These are phyloP conservation scores for Rutstroemia sp. DNA, from an alignment of 2,329 filamentous ascomycete species.

Conservation along the genomic window DNA sequence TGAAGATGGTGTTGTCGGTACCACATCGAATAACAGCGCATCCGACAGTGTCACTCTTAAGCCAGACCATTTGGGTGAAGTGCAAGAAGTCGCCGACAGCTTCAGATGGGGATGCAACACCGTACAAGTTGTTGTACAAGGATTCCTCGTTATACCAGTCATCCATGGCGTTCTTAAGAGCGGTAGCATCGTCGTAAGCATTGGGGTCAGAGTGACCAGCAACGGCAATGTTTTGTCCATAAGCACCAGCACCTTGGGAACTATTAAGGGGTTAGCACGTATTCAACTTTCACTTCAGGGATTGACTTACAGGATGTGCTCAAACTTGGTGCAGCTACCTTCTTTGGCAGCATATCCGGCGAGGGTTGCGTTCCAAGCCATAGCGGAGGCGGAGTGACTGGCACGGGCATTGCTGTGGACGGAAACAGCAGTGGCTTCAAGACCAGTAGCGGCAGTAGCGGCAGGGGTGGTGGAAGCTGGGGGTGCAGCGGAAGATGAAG, in stretches of 20 bases:
- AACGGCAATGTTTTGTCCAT: constrained; percentile 87
- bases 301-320: constrained; percentile 63
- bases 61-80: constrained; percentile 71
- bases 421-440: constrained; percentile 15
- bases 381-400: constrained; percentile 64
- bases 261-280: constrained; percentile 27
- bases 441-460: constrained; percentile 9
- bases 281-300: too few relatives aligned
- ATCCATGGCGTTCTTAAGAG: constrained; percentile 60
- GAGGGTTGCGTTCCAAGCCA: constrained; percentile 60
- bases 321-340: constrained; percentile 62
- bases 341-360: constrained; percentile 55
- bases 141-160: constrained; percentile 81
- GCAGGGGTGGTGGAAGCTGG: neutral
- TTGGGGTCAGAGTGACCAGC: constrained; percentile 34
- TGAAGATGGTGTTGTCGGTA: constrained; percentile 39
- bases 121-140: constrained; percentile 52
- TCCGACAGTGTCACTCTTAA: constrained; percentile 51
- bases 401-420: constrained; percentile 76
- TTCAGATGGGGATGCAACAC: constrained; percentile 45
- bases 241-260: constrained; percentile 51
- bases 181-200: constrained; percentile 43
- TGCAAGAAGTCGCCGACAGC: constrained; percentile 38
- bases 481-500: neutral
- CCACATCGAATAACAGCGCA: constrained; percentile 49